These are phyloP conservation scores for Nephelium lappaceum DNA, from an alignment of 345 rosid species.

Conservation along the genomic window DNA sequence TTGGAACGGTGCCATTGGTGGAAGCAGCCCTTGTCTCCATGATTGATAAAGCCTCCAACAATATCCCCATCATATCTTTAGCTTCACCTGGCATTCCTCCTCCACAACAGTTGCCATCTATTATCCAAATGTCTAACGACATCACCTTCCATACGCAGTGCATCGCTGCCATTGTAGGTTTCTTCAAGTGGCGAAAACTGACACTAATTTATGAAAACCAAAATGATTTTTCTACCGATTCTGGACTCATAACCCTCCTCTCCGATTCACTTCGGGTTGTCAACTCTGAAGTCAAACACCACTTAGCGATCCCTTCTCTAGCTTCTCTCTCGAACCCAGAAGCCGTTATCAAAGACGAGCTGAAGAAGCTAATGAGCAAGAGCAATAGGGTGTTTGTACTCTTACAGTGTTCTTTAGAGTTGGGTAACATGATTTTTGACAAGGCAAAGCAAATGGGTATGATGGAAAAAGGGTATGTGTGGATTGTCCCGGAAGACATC, in stretches of 20 bases:
- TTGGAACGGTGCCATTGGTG: conserved; percentile 19
- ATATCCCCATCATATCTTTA: conserved; percentile 24
- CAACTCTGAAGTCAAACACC: conserved; percentile 18
- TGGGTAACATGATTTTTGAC: conserved; percentile 28
- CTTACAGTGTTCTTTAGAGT: conserved; percentile 17
- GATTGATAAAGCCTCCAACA: conserved; percentile 2
- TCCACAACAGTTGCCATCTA: neutral
- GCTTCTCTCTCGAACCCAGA: conserved; percentile 7
- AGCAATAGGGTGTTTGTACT: conserved; percentile 27
- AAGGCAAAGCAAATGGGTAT: conserved; percentile 37
- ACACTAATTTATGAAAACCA: conserved; percentile 22
- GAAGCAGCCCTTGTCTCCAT: conserved; percentile 21
- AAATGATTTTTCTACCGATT: conserved; percentile 13
- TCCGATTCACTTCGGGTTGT: conserved; percentile 27
- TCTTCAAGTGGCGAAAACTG: conserved; percentile 33
- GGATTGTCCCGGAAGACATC: conserved; percentile 35
- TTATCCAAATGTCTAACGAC: conserved; percentile 29
- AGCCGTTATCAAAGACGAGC: conserved; percentile 11
- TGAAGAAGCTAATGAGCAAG: conserved; percentile 16
- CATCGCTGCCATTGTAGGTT: conserved; percentile 26
- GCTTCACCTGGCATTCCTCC: conserved; percentile 20
- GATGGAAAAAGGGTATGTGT: conserved; percentile 36
- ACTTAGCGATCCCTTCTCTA: conserved; percentile 16
- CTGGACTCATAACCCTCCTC: conserved; percentile 30
- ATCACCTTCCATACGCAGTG: conserved; percentile 25